phyloP scores from a whole-genome alignment of 495 filamentous ascomycete species.

The Tuber calosporum region DNA sequence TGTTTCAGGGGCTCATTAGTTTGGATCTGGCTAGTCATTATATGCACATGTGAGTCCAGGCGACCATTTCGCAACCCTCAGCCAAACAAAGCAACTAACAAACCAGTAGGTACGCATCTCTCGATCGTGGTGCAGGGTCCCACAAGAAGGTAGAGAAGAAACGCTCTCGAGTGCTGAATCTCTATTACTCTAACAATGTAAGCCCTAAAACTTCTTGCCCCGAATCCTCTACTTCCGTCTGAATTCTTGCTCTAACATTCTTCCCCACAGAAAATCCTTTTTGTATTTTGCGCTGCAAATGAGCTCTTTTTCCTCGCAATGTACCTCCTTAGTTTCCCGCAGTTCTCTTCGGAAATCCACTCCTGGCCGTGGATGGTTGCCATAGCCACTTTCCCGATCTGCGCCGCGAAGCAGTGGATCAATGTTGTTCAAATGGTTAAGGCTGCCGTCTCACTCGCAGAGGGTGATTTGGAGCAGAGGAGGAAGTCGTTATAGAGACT shows the following conservation, averaged over 20 bases:
- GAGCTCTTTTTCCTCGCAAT: constrained; percentile 96
- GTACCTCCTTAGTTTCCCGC: constrained; percentile 90
- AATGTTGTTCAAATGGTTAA: constrained; percentile 93
- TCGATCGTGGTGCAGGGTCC: constrained; percentile 40
- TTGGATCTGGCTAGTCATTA: constrained; percentile 93
- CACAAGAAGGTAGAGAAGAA: constrained; percentile 89
- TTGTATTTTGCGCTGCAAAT: constrained; percentile 81
- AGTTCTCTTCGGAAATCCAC: constrained; percentile 63
- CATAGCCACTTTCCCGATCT: constrained; percentile 71
- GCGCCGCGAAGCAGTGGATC: constrained; percentile 85
- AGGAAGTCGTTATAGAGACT: constrained; percentile 30
- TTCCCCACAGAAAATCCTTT: constrained; percentile 67
- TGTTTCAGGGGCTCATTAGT: constrained; percentile 88
- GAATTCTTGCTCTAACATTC: constrained; percentile 14
- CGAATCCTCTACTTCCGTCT: constrained; percentile 10
- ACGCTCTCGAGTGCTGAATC: constrained; percentile 72
- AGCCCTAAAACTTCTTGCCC: constrained; percentile 35
- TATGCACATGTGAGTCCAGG: constrained; percentile 88
- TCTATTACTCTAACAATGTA: constrained; percentile 96
- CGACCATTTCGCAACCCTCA: not conserved
- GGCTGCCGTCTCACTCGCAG: constrained; percentile 83
- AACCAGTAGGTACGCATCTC: constrained; percentile 39
- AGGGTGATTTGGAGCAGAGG: constrained; percentile 65
- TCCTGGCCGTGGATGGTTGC: constrained; percentile 80
- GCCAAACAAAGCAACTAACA: constrained; percentile 1